phyloP scores from a whole-genome alignment of 2,329 filamentous ascomycete genomes.

The Chrysosporium queenslandicum region DNA sequence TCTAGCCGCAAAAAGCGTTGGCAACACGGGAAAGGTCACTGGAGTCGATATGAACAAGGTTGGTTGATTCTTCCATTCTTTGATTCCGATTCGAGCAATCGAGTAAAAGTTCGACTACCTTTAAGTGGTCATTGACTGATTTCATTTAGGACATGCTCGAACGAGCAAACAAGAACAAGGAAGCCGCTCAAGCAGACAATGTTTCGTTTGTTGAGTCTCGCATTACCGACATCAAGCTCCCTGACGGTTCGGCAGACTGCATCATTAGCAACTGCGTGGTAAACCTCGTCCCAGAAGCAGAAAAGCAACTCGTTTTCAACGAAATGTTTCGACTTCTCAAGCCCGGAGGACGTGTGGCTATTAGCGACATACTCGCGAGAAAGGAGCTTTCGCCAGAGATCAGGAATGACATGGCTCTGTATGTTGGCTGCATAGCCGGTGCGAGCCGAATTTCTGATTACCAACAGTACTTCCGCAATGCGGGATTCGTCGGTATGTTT shows the following conservation, averaged over 20 bases:
- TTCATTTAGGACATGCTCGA: slow-evolving; percentile 45
- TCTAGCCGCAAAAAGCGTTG: slow-evolving; percentile 44
- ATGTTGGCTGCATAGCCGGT: slow-evolving; percentile 52
- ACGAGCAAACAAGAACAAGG: slow-evolving; percentile 40
- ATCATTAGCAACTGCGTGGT: slow-evolving; percentile 57
- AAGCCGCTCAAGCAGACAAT: slow-evolving; percentile 35
- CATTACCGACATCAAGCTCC: slow-evolving; percentile 45
- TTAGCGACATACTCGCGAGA: slow-evolving; percentile 51
- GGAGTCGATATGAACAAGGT: slow-evolving; percentile 54
- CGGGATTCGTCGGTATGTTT: slow-evolving; percentile 42
- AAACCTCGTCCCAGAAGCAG: slow-evolving; percentile 46
- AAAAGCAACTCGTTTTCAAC: slow-evolving; percentile 46
- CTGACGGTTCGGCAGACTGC: slow-evolving; percentile 39
- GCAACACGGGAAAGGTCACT: slow-evolving; percentile 40
- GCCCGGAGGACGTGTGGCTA: slow-evolving; percentile 47
- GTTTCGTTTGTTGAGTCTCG: slow-evolving; percentile 42
- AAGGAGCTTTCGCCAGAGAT: slow-evolving; percentile 43
- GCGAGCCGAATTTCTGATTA: slow-evolving; percentile 47
- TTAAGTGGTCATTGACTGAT: not conserved
- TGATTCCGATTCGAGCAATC: no score
- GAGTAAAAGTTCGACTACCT: no score
- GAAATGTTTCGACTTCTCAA: slow-evolving; percentile 52
- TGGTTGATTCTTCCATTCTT: not conserved
- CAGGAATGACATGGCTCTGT: slow-evolving; percentile 42
- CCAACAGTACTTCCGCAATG: slow-evolving; percentile 41